Conservation (phyloP, 2,329 filamentous ascomycete species). For the Coniochaeta sp. region DNA sequence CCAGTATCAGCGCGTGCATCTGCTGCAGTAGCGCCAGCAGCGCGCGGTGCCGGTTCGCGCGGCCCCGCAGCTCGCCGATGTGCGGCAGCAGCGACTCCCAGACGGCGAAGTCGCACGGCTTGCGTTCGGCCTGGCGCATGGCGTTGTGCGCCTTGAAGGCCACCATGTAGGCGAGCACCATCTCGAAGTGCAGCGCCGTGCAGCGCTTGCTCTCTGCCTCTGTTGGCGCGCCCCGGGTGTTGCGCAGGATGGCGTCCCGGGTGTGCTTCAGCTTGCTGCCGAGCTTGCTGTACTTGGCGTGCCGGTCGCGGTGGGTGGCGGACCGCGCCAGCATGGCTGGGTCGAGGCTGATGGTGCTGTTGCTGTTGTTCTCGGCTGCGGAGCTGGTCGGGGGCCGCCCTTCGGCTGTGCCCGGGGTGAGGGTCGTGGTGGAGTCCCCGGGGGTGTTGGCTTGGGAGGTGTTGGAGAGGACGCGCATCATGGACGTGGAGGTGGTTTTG, state of each 20-base stretch:
- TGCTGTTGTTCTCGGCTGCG: too few relatives aligned
- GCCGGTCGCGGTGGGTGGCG: conserved; percentile 25
- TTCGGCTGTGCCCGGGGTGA: conserved; percentile 32
- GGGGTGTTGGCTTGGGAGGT: conserved; percentile 47
- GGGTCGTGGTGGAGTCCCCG: conserved; percentile 32
- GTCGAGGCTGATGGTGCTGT: conserved; percentile 25
- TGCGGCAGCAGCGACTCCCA: conserved; percentile 41
- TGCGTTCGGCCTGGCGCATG: conserved; percentile 34
- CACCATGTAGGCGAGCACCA: conserved; percentile 45
- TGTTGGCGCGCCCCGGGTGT: conserved; percentile 15
- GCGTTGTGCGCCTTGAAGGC: conserved; percentile 44
- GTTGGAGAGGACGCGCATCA: conserved; percentile 47
- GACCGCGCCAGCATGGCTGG: conserved; percentile 16
- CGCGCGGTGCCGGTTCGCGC: conserved; percentile 24
- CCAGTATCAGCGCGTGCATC: conserved; percentile 35
- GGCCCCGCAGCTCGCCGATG: conserved; percentile 31
- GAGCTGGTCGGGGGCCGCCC: conserved; percentile 22
- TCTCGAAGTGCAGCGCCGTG: conserved; percentile 38
- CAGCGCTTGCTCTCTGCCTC: conserved; percentile 32
- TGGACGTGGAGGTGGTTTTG: conserved; percentile 37
- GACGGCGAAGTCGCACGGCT: conserved; percentile 28
- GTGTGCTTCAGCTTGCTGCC: conserved; percentile 48
- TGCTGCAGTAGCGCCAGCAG: conserved; percentile 34
- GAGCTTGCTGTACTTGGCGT: conserved; percentile 29
- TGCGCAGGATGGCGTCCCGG: conserved; percentile 37